Base-by-base conservation (phyloP, 441 rosid genomes). In the California macrophylla region DNA sequence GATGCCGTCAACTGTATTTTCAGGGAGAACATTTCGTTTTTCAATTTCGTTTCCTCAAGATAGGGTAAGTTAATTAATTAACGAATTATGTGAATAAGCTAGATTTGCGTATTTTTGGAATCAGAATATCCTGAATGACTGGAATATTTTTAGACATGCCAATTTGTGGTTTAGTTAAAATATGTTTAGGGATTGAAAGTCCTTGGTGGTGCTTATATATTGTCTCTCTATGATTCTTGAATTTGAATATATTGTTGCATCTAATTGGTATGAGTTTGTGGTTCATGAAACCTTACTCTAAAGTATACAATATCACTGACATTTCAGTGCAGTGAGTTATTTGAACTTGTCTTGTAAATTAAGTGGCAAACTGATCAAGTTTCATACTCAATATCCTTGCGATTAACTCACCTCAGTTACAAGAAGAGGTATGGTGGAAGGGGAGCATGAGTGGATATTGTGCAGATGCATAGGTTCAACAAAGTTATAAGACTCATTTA, bases 1-100 rank as follows among this genome's bases (percentile, higher is more conserved):
- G 83, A 82, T 79, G 60, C 71, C 79, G 67, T 72, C 76, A 62
- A 52, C 66, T 71, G 89, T 91, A 76, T 95, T 92, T 81, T 77
- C 74, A 74, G 92, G 96, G 81, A 89, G 83, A 71, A 79, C n/a
- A 66, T 92, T 95, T 81, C 40, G 88, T 78, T 92, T 92, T 83
- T 91, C 96, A 34, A 66, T 74, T 75, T 83, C 82, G 38, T 92
- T 91, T 85, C 93, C 96, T 78, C 85, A 85, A 77, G 95, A 92
- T 68, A 84, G 87, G 88, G 98, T 92, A 86, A 75, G 91, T 77
- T 72, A 32, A 47, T 36, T 65, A 54, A 23, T 76, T 40, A 47
- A 18, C n/a, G 24, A 45, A 13, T 60, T 40, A 3, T 42, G 28
- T 66, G 60, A 38, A 66, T 42, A 18, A 66, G 32, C 69, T 40